These are phyloP conservation scores for Lenzites betulinus DNA, from an alignment of 768 basidiomycete species.

Conservation along the genomic window DNA sequence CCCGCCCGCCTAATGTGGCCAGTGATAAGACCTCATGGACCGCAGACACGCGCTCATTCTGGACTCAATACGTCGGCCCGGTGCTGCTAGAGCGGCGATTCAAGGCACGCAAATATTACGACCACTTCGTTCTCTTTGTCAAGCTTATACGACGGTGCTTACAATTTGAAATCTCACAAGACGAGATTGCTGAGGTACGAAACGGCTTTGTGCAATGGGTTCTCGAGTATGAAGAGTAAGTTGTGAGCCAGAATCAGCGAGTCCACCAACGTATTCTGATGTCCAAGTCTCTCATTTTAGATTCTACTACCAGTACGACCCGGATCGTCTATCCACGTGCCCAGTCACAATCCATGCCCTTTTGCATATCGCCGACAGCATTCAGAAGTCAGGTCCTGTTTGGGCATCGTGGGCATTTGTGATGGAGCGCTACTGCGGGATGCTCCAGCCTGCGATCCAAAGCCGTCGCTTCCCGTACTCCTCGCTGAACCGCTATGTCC, in stretches of 20 bases:
- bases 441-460: conserved; percentile 22
- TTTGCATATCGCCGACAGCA: conserved; percentile 34
- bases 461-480: conserved; percentile 25
- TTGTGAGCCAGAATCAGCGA: no score
- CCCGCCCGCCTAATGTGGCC: no score
- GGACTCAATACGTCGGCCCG: conserved; percentile 28
- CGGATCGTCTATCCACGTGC: conserved; percentile 29
- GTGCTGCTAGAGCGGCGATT: conserved; percentile 25
- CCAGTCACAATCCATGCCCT: conserved; percentile 36
- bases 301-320: conserved; percentile 33
- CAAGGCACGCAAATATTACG: conserved; percentile 21
- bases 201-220: no score
- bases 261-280: no score
- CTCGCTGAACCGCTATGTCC: conserved; percentile 19
- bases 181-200: no score
- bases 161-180: no score
- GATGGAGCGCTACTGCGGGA: conserved; percentile 33
- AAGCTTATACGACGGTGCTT: no score
- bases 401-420: conserved; percentile 34
- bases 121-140: no score
- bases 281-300: no score
- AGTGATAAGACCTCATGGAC: conserved; percentile 21
- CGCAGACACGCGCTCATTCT: conserved; percentile 32
- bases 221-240: no score
- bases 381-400: conserved; percentile 24